phyloP scores from a whole-genome alignment of 768 basidiomycete species.

The Lactarius indigo region DNA sequence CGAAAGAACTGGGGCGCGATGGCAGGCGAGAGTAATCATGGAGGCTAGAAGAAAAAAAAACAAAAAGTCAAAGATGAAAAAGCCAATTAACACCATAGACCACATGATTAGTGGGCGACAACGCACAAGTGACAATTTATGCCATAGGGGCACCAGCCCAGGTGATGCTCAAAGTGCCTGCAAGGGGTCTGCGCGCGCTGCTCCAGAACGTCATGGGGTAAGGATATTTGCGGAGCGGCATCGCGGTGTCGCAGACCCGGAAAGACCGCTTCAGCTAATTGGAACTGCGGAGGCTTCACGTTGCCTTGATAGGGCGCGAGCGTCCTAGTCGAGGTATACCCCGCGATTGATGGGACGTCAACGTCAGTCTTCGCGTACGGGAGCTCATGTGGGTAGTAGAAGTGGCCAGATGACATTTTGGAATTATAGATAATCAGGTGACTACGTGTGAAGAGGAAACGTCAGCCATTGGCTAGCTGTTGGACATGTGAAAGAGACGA shows the following conservation, averaged over 20 bases:
- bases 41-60: background rate
- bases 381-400: background rate
- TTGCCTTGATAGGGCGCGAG: background rate
- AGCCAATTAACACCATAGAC: background rate
- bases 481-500: background rate
- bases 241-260: background rate
- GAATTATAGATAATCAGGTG: background rate
- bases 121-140: slow-evolving; percentile 16
- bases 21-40: slow-evolving; percentile 10
- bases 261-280: background rate
- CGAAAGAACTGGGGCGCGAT: background rate
- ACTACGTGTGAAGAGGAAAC: background rate
- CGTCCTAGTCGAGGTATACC: background rate
- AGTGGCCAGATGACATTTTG: background rate
- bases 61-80: background rate
- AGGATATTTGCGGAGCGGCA: background rate
- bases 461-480: background rate
- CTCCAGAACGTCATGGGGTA: slow-evolving; percentile 9
- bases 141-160: slow-evolving; percentile 20
- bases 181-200: slow-evolving; percentile 12
- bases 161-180: slow-evolving; percentile 14
- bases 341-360: background rate
- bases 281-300: background rate
- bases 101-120: too few species aligned
- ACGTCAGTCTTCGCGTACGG: background rate